Percentiles rank a stretch among this genome's conserved stretches.
Evolutionary conservation across 2,329 filamentous ascomycete species (phyloP).

Genomic region (Sclerotinia trifoliorum): DNA sequence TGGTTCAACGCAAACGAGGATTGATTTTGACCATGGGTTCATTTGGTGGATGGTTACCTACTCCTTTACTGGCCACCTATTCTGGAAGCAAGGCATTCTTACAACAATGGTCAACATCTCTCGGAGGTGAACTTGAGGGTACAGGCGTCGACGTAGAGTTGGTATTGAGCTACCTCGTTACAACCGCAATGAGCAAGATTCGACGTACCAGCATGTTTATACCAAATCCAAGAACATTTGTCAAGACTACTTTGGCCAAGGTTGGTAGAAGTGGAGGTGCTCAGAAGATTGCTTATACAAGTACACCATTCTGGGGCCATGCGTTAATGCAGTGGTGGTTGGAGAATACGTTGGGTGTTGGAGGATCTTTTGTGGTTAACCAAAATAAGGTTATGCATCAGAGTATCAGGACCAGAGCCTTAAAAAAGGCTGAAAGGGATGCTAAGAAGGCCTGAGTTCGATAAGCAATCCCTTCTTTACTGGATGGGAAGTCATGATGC

Average conservation of each 20-base stretch:
- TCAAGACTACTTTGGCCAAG: conserved; percentile 73
- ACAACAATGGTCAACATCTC: conserved; percentile 88
- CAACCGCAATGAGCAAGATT: conserved; percentile 96
- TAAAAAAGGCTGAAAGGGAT: conserved; percentile 70
- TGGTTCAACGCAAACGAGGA: conserved; percentile 80
- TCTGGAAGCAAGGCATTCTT: conserved; percentile 97
- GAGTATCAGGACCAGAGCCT: conserved; percentile 63
- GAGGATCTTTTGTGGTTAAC: conserved; percentile 55
- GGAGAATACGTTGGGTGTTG: conserved; percentile 57
- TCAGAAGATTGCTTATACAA: conserved; percentile 77
- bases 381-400: conserved; percentile 67
- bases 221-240: conserved; percentile 79
- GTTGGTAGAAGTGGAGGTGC: conserved; percentile 75
- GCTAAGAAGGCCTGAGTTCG: conserved; percentile 50
- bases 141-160: conserved; percentile 87
- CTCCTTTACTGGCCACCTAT: conserved; percentile 91
- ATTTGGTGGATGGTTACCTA: conserved; percentile 89
- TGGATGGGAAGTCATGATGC: not conserved
- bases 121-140: conserved; percentile 78
- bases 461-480: not conserved
- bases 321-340: conserved; percentile 84
- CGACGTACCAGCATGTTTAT: conserved; percentile 74
- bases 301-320: conserved; percentile 92
- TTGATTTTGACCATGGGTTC: conserved; percentile 97
- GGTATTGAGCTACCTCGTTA: conserved; percentile 88